Percentiles rank a stretch among this genome's conserved stretches.
Evolutionary conservation across 495 filamentous ascomycete genomes (phyloP).

Genomic region (Aspergillus sclerotiicarbonarius): DNA sequence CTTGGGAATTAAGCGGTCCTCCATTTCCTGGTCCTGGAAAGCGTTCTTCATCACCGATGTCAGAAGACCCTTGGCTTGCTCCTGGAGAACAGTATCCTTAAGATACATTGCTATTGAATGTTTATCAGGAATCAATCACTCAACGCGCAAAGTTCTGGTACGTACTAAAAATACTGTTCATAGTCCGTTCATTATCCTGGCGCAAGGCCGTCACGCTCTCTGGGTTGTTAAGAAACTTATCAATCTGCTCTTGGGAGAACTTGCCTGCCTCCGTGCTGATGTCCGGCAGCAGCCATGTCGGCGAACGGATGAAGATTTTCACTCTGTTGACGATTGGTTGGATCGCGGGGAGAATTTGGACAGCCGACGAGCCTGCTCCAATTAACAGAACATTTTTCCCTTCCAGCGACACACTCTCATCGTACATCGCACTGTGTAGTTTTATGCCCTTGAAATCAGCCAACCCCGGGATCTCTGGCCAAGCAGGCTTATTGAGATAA

Average conservation of each 20-base stretch:
- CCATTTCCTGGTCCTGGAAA: background rate
- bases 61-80: background rate
- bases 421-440: conserved; percentile 2
- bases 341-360: conserved; percentile 5
- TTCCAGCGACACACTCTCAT: background rate
- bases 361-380: conserved; percentile 7
- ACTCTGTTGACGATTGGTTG: conserved; percentile 6
- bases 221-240: background rate
- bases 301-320: conserved; percentile 3
- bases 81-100: background rate
- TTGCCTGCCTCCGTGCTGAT: background rate
- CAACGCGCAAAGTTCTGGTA: background rate
- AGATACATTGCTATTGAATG: background rate
- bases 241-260: conserved; percentile 1
- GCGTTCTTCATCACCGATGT: background rate
- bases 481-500: background rate
- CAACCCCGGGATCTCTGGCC: conserved; percentile 6
- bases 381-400: conserved; percentile 4
- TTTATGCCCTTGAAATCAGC: background rate
- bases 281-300: conserved; percentile 6
- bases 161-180: conserved; percentile 1
- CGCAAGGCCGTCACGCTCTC: background rate
- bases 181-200: background rate
- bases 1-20: conserved; percentile 1
- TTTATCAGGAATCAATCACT: background rate